Evolutionary conservation across 73 alveolate genomes (phyloP).

Genomic region (Loxodes magnus): DNA sequence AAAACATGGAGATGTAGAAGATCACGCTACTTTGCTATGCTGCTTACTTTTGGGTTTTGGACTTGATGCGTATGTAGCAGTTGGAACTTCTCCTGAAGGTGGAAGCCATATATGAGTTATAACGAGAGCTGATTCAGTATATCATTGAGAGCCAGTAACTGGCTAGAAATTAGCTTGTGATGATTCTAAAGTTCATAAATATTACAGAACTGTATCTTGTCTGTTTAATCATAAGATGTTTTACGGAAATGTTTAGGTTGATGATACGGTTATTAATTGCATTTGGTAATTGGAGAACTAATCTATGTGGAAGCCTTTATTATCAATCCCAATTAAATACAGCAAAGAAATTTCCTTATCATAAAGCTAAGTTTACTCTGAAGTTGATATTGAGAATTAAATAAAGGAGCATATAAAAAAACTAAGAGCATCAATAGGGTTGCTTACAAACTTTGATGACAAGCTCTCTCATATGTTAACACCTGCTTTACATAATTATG

Average conservation of each 20-base stretch:
- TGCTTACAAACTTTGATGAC: constrained; percentile 35
- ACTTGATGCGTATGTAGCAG: constrained; percentile 47
- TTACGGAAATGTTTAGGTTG: constrained; percentile 56
- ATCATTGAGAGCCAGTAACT: constrained; percentile 59
- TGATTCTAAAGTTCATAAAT: constrained; percentile 56
- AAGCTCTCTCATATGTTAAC: constrained; percentile 39
- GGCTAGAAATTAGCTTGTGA: constrained; percentile 51
- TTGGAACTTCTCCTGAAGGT: constrained; percentile 53
- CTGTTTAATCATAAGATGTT: constrained; percentile 42
- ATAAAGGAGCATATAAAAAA: constrained; percentile 24
- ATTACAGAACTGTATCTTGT: constrained; percentile 54
- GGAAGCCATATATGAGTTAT: constrained; percentile 73
- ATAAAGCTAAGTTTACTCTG: constrained; percentile 22
- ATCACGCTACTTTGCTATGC: constrained; percentile 53
- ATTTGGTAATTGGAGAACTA: constrained; percentile 46
- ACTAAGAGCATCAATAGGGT: constrained; percentile 10
- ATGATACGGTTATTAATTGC: constrained; percentile 47
- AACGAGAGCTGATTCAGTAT: constrained; percentile 13
- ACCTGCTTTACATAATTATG: constrained; percentile 51
- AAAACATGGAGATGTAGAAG: constrained; percentile 69
- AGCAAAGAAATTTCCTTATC: constrained; percentile 13
- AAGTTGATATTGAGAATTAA: constrained; percentile 31
- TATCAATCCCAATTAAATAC: constrained; percentile 29
- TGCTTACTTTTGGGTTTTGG: constrained; percentile 60
- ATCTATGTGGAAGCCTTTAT: constrained; percentile 51